A percentile compares a stretch with the other conserved stretches of the same genome.
These are phyloP conservation scores for Apiospora rasikravindrae DNA, from an alignment of 2,329 filamentous ascomycete genomes.

Conservation along the genomic window DNA sequence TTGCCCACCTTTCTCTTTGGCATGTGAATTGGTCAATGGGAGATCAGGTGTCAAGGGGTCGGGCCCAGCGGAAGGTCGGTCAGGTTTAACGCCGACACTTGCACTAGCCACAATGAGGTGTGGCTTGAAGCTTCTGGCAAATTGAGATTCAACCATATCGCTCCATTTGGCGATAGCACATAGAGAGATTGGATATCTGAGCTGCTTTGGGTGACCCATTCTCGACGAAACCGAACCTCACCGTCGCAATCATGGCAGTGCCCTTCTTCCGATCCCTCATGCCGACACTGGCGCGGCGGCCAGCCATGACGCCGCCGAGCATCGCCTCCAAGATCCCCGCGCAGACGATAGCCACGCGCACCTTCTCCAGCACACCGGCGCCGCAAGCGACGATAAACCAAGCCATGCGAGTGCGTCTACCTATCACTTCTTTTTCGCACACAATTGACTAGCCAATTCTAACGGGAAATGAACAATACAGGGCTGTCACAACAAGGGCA, in stretches of 20 bases:
- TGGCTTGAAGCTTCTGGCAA: background rate
- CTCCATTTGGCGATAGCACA: background rate
- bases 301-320: conserved; percentile 37
- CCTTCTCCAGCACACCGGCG: conserved; percentile 63
- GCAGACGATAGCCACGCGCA: conserved; percentile 29
- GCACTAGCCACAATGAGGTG: background rate
- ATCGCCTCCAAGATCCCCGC: conserved; percentile 28
- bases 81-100: background rate
- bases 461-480: conserved; percentile 37
- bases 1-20: background rate
- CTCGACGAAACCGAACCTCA: background rate
- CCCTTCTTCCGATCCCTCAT: conserved; percentile 37
- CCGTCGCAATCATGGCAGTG: conserved; percentile 34
- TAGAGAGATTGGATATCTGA: background rate
- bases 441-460: background rate
- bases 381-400: conserved; percentile 73
- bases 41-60: background rate
- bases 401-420: conserved; percentile 60
- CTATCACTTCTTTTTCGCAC: background rate
- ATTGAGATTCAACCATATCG: background rate
- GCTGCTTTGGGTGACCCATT: background rate
- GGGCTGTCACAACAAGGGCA: conserved; percentile 74
- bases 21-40: conserved; percentile 8
- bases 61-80: background rate
- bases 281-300: conserved; percentile 36